Percentiles rank a stretch among this genome's conserved stretches.
Evolutionary conservation across 805 yeast species (phyloP).

Genomic region (Kodamaea kakaduensis): DNA sequence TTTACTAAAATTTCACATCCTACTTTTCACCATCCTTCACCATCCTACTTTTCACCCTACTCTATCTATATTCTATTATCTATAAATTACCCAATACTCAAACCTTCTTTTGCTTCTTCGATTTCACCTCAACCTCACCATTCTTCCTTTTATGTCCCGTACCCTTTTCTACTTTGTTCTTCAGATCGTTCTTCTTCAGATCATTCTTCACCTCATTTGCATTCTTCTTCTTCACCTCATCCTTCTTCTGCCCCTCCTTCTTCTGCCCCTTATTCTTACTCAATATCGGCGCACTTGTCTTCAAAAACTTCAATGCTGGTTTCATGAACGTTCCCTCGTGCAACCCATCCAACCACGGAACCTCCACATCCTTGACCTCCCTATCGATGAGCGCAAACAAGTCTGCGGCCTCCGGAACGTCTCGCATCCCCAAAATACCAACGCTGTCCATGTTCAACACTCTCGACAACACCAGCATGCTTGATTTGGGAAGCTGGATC

Average conservation of each 20-base stretch:
- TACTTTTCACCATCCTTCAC: too few relatives aligned
- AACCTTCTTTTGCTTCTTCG: background rate
- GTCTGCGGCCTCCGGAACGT: constrained; percentile 23
- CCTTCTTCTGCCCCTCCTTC: constrained; percentile 13
- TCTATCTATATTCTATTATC: too few relatives aligned
- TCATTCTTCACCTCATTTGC: background rate
- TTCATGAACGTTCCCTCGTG: constrained; percentile 23
- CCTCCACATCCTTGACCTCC: constrained; percentile 33
- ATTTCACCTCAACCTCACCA: background rate
- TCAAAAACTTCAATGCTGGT: constrained; percentile 40
- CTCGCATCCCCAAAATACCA: constrained; percentile 34
- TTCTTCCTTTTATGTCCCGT: background rate
- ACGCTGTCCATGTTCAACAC: constrained; percentile 25
- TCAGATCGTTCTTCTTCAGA: background rate
- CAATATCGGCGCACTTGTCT: constrained; percentile 45
- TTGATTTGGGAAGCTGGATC: constrained; percentile 55
- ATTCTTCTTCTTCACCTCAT: background rate
- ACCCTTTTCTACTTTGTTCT: background rate
- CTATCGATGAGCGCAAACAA: constrained; percentile 26
- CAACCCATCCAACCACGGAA: constrained; percentile 44
- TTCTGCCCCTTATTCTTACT: constrained; percentile 20
- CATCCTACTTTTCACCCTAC: too few relatives aligned
- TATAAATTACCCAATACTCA: background rate
- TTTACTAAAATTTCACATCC: too few relatives aligned
- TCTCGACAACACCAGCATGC: constrained; percentile 27